Evolutionary conservation across 2,329 filamentous ascomycete species (phyloP).

Genomic region (Pyrenochaeta sp.): DNA sequence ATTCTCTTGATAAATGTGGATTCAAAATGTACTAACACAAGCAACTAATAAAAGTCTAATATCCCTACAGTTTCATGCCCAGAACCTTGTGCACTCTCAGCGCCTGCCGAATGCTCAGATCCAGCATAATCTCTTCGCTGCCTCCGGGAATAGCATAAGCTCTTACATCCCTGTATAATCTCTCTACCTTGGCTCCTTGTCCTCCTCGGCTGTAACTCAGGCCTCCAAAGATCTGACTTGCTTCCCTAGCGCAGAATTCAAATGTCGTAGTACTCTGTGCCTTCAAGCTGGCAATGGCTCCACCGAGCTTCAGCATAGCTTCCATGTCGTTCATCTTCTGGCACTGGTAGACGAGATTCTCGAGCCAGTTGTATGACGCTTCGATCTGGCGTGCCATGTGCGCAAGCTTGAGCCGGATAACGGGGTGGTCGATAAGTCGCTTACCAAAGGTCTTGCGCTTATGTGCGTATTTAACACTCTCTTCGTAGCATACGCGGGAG

Average conservation of each 20-base stretch:
- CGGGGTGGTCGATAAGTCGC: conserved; percentile 94
- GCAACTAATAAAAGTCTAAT: not conserved
- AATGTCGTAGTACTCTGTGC: conserved; percentile 94
- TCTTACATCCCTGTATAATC: conserved; percentile 91
- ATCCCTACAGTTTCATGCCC: conserved; percentile 88
- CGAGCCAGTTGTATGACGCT: conserved; percentile 95
- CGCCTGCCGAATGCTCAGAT: conserved; percentile 91
- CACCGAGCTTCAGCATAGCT: conserved; percentile 94
- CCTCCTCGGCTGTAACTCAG: conserved; percentile 91
- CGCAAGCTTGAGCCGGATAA: conserved; percentile 96
- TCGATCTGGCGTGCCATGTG: conserved; percentile 99
- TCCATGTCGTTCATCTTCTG: conserved; percentile 92
- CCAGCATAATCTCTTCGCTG: conserved; percentile 98
- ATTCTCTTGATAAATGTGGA: too few relatives aligned
- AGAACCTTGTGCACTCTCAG: conserved; percentile 87
- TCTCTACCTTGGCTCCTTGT: conserved; percentile 94
- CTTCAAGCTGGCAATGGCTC: conserved; percentile 92
- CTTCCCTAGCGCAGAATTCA: conserved; percentile 96
- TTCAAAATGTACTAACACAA: too few relatives aligned
- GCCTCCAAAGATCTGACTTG: conserved; percentile 96
- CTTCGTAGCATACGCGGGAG: conserved; percentile 95
- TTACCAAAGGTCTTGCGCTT: conserved; percentile 98
- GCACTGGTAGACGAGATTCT: conserved; percentile 94
- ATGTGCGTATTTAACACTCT: conserved; percentile 94
- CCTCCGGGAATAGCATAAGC: conserved; percentile 96